Base-by-base conservation (phyloP, 768 basidiomycete genomes). In the Lanmaoa pseudosensibilis region DNA sequence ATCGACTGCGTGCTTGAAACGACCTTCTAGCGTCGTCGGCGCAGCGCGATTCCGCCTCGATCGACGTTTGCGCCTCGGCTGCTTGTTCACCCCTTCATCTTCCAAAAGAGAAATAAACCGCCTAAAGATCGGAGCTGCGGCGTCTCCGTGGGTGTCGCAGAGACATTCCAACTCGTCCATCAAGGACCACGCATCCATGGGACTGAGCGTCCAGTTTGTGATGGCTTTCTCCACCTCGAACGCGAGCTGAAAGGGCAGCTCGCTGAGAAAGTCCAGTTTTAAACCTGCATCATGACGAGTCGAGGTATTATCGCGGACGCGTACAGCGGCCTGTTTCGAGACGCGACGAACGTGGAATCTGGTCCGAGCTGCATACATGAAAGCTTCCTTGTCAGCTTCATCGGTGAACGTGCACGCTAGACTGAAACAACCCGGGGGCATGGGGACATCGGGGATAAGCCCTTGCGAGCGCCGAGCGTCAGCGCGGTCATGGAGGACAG, bases 171-270 rank as follows among this genome's bases (percentile, higher is more conserved):
- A 49, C 10, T 27, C 32, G 2, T 40, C 55, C 45, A 45, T 52
- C 60, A 77, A 47, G 5, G 54, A 59, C n/a, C 54, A 33, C 27
- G 64, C 68, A n/a, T 72, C 66, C 0, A 6, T 7, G 1, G 53
- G 46, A 34, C 58, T 69, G 12, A 77, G 60, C 12, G 69, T 57
- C 46, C 65, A 66, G 44, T 62, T 68, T 36, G 58, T 54, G n/a
- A 74, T 46, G 0, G 75, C 73, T 50, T 77, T 77, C 30, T 77
- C 74, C 6, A 74, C 60, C 47, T 75, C 74, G 45, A 77, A 77
- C 15, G 72, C 76, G 16, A 77, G 64, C 33, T 65, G 61, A 43
- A 77, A 77, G 5, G 68, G 63, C 5, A 77, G 44, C 1, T 57
- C 50, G 3, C 43, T 19, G 38, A 78, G 62, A 45, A 71, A 46